A percentile compares a stretch with the other conserved stretches of the same genome.
Conservation (phyloP, 129 eudicot genomes). For the Saussurea involucrata region DNA sequence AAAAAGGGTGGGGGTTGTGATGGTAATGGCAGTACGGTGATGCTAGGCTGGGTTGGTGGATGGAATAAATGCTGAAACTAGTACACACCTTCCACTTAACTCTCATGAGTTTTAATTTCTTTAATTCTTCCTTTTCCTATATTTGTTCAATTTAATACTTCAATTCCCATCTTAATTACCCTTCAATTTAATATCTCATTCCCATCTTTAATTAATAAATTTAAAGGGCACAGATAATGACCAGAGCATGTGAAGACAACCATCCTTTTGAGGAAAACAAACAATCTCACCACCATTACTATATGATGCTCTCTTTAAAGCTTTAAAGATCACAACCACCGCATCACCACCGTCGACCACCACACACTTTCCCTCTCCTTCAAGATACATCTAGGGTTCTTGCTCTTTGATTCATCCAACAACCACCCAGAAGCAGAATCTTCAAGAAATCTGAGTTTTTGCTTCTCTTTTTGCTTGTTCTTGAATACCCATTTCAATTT, state of each 20-base stretch:
- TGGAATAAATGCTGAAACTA: constrained; percentile 51
- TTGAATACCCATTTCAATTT: constrained; percentile 19
- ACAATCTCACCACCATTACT: constrained; percentile 16
- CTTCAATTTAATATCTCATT: constrained; percentile 5
- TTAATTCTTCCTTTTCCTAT: background rate
- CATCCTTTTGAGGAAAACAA: constrained; percentile 30
- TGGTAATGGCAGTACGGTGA: constrained; percentile 19
- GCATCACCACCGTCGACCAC: constrained; percentile 27
- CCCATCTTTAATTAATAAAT: constrained; percentile 21
- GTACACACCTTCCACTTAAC: constrained; percentile 16
- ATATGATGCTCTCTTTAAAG: constrained; percentile 21
- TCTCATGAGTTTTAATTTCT: background rate
- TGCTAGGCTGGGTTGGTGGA: constrained; percentile 43
- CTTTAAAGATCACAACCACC: background rate
- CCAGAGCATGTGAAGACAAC: constrained; percentile 52
- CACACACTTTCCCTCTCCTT: constrained; percentile 30
- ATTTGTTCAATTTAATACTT: background rate
- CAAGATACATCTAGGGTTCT: constrained; percentile 27
- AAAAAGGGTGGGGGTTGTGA: background rate
- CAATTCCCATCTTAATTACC: background rate
- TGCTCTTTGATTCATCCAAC: background rate
- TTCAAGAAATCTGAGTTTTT: too few species aligned
- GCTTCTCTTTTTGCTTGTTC: constrained; percentile 18
- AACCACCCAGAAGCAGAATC: constrained; percentile 13
- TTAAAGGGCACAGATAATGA: constrained; percentile 14